Evolutionary conservation across 352 stramenopile genomes (phyloP).

Genomic region (Phytophthora colocasiae): DNA sequence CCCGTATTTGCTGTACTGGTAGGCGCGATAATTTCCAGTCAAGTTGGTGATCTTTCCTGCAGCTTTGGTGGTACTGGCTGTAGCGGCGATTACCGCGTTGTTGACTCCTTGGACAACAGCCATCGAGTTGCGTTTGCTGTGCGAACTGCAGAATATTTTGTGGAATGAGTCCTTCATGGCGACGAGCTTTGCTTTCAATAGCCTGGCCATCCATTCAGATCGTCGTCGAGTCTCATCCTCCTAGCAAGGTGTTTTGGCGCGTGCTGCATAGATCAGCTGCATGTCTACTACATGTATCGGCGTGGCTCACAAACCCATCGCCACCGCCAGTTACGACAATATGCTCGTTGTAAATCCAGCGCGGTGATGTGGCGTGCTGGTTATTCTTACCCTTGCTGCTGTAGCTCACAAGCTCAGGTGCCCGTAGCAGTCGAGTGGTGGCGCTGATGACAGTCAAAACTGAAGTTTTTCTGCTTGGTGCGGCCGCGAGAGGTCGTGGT

Average conservation of each 20-base stretch:
- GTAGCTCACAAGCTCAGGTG: too few relatives aligned
- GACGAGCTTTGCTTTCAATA: not conserved
- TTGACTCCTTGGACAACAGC: constrained; percentile 12
- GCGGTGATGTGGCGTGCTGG: too few relatives aligned
- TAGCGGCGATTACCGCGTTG: constrained; percentile 1
- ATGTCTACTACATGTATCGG: constrained; percentile 27
- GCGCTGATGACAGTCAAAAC: too few relatives aligned
- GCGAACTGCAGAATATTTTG: not conserved
- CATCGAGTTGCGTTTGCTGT: not conserved
- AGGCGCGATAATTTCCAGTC: constrained; percentile 22
- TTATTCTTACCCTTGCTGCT: too few relatives aligned
- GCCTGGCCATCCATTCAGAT: not conserved
- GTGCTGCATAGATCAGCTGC: constrained; percentile 20
- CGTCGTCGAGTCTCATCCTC: not conserved
- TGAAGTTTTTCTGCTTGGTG: too few relatives aligned
- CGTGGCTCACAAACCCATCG: not conserved
- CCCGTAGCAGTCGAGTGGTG: too few relatives aligned
- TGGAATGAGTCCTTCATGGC: constrained; percentile 5
- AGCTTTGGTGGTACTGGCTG: not conserved
- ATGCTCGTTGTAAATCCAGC: too few relatives aligned
- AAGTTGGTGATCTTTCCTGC: constrained; percentile 1
- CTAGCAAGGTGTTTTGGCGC: constrained; percentile 12
- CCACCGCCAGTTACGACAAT: too few relatives aligned
- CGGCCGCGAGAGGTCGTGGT: too few relatives aligned
- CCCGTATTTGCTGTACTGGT: constrained; percentile 21